Evolutionary conservation across 2,329 filamentous ascomycete species (phyloP).

Genomic region (Penicillium sclerotigenum): DNA sequence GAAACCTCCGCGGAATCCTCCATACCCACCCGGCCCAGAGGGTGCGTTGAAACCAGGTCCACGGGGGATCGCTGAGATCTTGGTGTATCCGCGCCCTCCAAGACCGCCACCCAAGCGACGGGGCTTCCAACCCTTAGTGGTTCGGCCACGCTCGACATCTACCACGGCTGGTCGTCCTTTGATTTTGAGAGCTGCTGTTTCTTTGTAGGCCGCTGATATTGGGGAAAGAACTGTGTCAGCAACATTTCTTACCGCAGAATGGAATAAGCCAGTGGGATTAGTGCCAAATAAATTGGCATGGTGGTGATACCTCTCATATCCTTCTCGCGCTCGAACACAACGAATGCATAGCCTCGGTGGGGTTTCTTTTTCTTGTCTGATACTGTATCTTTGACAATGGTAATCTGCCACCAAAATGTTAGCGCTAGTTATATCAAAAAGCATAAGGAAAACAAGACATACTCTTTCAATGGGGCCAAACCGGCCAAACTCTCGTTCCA

Average conservation of each 20-base stretch:
- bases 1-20: conserved; percentile 56
- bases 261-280: neutral
- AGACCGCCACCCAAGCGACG: conserved; percentile 87
- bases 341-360: conserved; percentile 89
- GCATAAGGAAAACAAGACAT: conserved; percentile 33
- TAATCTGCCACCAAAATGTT: conserved; percentile 59
- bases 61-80: conserved; percentile 69
- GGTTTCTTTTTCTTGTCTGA: conserved; percentile 72
- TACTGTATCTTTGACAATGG: conserved; percentile 72
- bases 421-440: conserved; percentile 14
- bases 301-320: conserved; percentile 88
- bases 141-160: conserved; percentile 93
- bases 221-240: conserved; percentile 40
- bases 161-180: conserved; percentile 89
- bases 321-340: conserved; percentile 94
- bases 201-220: conserved; percentile 82
- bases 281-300: conserved; percentile 12
- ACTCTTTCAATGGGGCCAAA: conserved; percentile 93
- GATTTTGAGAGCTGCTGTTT: conserved; percentile 83
- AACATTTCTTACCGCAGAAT: conserved; percentile 21
- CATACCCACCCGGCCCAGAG: conserved; percentile 55
- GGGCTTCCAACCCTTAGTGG: conserved; percentile 89
- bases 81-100: conserved; percentile 89
- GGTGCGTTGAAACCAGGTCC: conserved; percentile 59
- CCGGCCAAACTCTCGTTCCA: conserved; percentile 89